phyloP scores from a whole-genome alignment of 2,329 filamentous ascomycete species.

The Tolypocladium amazonense region DNA sequence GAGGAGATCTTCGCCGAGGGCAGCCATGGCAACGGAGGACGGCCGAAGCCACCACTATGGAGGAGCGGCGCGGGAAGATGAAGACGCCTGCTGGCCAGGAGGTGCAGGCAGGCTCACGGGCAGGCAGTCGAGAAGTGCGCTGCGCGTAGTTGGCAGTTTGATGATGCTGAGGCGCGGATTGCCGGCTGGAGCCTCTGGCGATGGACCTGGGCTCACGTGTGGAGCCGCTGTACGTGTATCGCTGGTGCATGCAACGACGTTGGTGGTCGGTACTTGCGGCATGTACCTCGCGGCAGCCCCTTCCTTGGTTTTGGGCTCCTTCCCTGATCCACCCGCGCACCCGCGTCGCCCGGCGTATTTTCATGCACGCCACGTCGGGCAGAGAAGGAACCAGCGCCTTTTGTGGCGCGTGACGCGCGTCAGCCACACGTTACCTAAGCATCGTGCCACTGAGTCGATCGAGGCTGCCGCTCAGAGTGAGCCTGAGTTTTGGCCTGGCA shows the following conservation, averaged over 20 bases:
- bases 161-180: neutral
- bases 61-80: neutral
- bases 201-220: neutral
- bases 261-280: neutral
- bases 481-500: neutral
- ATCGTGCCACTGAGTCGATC: neutral
- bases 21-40: slow-evolving; percentile 57
- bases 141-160: slow-evolving; percentile 4
- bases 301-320: neutral
- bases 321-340: neutral
- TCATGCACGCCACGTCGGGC: neutral
- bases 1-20: slow-evolving; percentile 91
- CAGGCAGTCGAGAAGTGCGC: slow-evolving; percentile 1
- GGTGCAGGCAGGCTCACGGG: neutral
- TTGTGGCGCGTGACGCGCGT: neutral
- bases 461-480: neutral
- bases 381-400: neutral
- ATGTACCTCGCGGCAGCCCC: neutral
- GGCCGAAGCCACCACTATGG: neutral
- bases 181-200: neutral
- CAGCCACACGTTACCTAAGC: neutral
- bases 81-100: neutral
- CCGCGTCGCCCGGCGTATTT: neutral
- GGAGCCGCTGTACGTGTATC: neutral
- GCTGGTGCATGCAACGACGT: neutral